These are phyloP conservation scores for Eutypella sp. DNA, from an alignment of 2,329 filamentous ascomycete genomes.

Conservation along the genomic window DNA sequence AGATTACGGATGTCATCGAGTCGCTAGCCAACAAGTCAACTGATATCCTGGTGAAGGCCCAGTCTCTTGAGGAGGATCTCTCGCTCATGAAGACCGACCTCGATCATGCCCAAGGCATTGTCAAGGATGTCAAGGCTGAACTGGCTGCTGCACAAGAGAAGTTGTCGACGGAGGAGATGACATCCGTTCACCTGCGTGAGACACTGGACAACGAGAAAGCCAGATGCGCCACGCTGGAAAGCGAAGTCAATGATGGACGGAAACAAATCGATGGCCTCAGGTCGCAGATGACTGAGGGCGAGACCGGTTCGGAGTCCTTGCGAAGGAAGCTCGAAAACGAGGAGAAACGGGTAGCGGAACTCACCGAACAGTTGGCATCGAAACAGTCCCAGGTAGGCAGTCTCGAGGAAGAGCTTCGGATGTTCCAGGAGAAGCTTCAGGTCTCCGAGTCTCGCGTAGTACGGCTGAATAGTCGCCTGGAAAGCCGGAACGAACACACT, in stretches of 20 bases:
- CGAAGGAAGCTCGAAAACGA: conserved; percentile 71
- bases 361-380: conserved; percentile 67
- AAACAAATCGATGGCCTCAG: conserved; percentile 65
- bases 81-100: conserved; percentile 59
- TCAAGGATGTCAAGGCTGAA: conserved; percentile 53
- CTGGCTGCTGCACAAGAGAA: conserved; percentile 49
- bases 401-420: conserved; percentile 69
- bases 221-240: conserved; percentile 48
- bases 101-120: conserved; percentile 50
- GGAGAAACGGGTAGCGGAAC: conserved; percentile 61
- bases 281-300: conserved; percentile 71
- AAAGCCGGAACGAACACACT: conserved; percentile 65
- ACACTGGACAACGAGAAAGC: conserved; percentile 48
- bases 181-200: conserved; percentile 49
- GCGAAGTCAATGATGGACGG: conserved; percentile 59
- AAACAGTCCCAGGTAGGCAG: conserved; percentile 71
- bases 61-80: conserved; percentile 54
- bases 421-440: conserved; percentile 61
- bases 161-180: conserved; percentile 47
- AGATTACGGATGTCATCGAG: conserved; percentile 55
- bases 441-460: conserved; percentile 48
- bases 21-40: conserved; percentile 53
- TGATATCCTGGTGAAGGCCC: conserved; percentile 55
- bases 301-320: conserved; percentile 75
- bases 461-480: conserved; percentile 52